A percentile compares a stretch with the other conserved stretches of the same genome.
phyloP scores from a whole-genome alignment of 176 grass and related monocot species.

The Pontederia crassipes region DNA sequence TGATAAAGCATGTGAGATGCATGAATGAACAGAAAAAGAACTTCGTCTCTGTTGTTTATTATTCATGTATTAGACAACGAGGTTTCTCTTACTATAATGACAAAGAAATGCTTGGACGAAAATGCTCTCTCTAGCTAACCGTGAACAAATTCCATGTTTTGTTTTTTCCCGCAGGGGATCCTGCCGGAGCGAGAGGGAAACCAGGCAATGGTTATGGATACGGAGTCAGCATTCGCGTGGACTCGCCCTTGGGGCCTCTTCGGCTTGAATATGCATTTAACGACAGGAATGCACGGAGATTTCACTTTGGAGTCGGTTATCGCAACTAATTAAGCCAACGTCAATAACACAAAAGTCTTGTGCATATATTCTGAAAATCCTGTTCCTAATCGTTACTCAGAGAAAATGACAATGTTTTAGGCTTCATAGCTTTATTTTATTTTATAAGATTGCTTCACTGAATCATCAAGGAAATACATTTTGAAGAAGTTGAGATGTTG shows the following conservation, averaged over 20 bases:
- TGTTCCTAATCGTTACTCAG: too few species aligned
- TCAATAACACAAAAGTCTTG: too few species aligned
- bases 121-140: neutral
- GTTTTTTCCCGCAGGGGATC: conserved; percentile 56
- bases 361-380: too few species aligned
- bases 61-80: too few species aligned
- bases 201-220: conserved; percentile 80
- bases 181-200: conserved; percentile 72
- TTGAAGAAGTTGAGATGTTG: too few species aligned
- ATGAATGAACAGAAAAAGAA: too few species aligned
- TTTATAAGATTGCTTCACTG: too few species aligned
- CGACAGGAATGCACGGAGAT: conserved; percentile 53
- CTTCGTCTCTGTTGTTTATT: too few species aligned
- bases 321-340: conserved; percentile 37
- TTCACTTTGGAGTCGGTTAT: conserved; percentile 89
- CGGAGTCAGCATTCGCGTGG: conserved; percentile 70
- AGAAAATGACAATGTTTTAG: too few species aligned
- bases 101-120: neutral
- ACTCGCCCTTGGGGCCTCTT: conserved; percentile 72
- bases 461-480: too few species aligned
- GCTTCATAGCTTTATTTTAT: too few species aligned
- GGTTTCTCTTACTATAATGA: neutral
- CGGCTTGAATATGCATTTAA: conserved; percentile 88
- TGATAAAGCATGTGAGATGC: too few species aligned
- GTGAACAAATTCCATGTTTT: neutral